Evolutionary conservation across 2,329 filamentous ascomycete genomes (phyloP).

Genomic region (Exophiala viscosa): DNA sequence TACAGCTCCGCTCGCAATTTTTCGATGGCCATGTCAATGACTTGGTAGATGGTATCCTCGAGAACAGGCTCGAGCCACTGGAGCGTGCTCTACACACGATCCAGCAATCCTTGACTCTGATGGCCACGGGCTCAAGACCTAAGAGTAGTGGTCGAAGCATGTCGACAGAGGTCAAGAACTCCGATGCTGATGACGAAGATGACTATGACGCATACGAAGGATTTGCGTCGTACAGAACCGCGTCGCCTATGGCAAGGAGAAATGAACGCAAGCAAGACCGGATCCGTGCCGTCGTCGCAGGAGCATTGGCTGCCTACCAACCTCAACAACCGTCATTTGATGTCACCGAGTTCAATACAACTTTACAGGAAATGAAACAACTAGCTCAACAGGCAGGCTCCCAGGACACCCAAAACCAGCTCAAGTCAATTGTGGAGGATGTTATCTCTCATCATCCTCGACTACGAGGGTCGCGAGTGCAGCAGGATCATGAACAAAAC

Average conservation of each 20-base stretch:
- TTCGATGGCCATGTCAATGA: constrained; percentile 89
- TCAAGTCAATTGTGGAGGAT: constrained; percentile 62
- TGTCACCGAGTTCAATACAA: constrained; percentile 38
- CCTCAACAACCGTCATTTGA: constrained; percentile 33
- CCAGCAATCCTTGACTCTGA: constrained; percentile 61
- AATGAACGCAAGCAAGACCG: constrained; percentile 57
- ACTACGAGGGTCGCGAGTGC: constrained; percentile 44
- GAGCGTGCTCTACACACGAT: constrained; percentile 76
- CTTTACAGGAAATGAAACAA: constrained; percentile 35
- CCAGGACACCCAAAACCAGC: constrained; percentile 42
- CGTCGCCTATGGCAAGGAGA: constrained; percentile 64
- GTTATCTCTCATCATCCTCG: constrained; percentile 58
- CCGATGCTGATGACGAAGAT: constrained; percentile 92
- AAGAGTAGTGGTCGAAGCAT: constrained; percentile 61
- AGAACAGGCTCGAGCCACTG: constrained; percentile 72
- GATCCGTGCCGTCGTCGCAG: constrained; percentile 64
- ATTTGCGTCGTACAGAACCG: constrained; percentile 57
- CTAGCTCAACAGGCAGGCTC: constrained; percentile 24
- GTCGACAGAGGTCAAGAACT: constrained; percentile 68
- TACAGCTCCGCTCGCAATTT: constrained; percentile 76
- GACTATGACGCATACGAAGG: constrained; percentile 57
- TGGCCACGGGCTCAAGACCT: constrained; percentile 56
- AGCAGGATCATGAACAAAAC: constrained; percentile 51
- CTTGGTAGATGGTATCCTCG: constrained; percentile 72
- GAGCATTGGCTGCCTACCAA: constrained; percentile 57